Percentiles rank a stretch among this genome's conserved stretches.
phyloP scores from a whole-genome alignment of 164 flowering plant genomes.

The Cinnamomum chago region DNA sequence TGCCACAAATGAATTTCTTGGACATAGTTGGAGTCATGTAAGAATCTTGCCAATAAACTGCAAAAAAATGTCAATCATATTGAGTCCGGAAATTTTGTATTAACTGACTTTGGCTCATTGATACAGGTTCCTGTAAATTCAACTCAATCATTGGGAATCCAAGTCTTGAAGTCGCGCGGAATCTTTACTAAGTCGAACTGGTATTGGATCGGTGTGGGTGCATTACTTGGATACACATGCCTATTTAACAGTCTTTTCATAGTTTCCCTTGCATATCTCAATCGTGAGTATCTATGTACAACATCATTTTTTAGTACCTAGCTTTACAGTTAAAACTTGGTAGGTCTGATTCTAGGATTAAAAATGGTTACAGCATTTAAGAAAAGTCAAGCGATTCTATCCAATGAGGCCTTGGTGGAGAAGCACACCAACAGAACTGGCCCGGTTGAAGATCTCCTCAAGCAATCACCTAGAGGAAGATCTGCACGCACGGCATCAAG shows the following conservation, averaged over 20 bases:
- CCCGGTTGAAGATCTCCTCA: background rate
- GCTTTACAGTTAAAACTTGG: background rate
- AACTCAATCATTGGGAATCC: conserved; percentile 23
- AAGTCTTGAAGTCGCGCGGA: conserved; percentile 26
- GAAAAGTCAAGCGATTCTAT: conserved; percentile 6
- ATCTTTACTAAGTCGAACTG: conserved; percentile 25
- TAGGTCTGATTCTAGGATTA: conserved; percentile 27
- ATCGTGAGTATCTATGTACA: conserved; percentile 12
- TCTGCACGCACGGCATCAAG: background rate
- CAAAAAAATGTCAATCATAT: no score
- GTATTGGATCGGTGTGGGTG: conserved; percentile 44
- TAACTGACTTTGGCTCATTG: background rate
- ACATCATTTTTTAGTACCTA: background rate
- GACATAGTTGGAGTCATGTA: conserved; percentile 55
- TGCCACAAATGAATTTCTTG: conserved; percentile 50
- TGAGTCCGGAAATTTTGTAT: no score
- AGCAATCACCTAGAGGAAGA: conserved; percentile 4
- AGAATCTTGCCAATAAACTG: background rate
- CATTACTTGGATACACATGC: conserved; percentile 21
- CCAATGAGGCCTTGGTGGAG: conserved; percentile 13
- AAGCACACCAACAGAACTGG: conserved; percentile 12
- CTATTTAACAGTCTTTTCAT: conserved; percentile 19
- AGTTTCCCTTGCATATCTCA: conserved; percentile 17
- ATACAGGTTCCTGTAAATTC: conserved; percentile 15
- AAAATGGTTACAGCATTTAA: conserved; percentile 9